A percentile compares a stretch with the other conserved stretches of the same genome.
phyloP scores from a whole-genome alignment of 768 basidiomycete species.

The Podaxis sp. region DNA sequence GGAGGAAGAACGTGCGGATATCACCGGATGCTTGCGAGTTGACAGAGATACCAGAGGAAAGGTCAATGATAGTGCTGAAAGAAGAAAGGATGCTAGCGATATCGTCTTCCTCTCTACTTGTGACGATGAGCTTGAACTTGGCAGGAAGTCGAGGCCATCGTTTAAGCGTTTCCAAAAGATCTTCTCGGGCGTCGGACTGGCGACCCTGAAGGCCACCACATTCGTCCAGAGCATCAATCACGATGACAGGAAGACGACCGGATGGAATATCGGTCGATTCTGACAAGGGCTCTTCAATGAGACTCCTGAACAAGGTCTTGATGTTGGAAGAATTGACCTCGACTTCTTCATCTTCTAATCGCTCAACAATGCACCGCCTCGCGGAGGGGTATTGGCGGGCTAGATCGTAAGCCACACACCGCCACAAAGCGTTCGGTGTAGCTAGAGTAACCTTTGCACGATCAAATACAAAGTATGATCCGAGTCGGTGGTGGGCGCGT shows the following conservation, averaged over 20 bases:
- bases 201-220: slow-evolving; percentile 22
- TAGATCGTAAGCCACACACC: slow-evolving; percentile 23
- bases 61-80: slow-evolving; percentile 18
- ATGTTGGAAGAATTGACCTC: slow-evolving; percentile 18
- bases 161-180: slow-evolving; percentile 23
- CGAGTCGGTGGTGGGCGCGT: slow-evolving; percentile 3
- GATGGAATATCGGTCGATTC: slow-evolving; percentile 7
- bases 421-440: slow-evolving; percentile 20
- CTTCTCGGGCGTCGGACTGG: slow-evolving; percentile 18
- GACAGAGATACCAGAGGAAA: slow-evolving; percentile 20
- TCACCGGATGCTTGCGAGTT: slow-evolving; percentile 21
- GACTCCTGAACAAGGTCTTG: slow-evolving; percentile 17
- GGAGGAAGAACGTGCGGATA: slow-evolving; percentile 23
- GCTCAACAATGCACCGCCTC: slow-evolving; percentile 14
- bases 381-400: slow-evolving; percentile 17
- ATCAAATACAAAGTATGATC: slow-evolving; percentile 20
- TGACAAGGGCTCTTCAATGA: slow-evolving; percentile 23
- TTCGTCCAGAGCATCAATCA: slow-evolving; percentile 33
- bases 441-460: slow-evolving; percentile 15
- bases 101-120: slow-evolving; percentile 23
- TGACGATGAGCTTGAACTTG: slow-evolving; percentile 26
- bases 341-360: slow-evolving; percentile 19
- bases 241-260: slow-evolving; percentile 19
- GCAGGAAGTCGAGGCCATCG: slow-evolving; percentile 21
- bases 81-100: slow-evolving; percentile 15